phyloP scores from a whole-genome alignment of 2,329 filamentous ascomycete genomes.

The Stagonosporopsis vannaccii region DNA sequence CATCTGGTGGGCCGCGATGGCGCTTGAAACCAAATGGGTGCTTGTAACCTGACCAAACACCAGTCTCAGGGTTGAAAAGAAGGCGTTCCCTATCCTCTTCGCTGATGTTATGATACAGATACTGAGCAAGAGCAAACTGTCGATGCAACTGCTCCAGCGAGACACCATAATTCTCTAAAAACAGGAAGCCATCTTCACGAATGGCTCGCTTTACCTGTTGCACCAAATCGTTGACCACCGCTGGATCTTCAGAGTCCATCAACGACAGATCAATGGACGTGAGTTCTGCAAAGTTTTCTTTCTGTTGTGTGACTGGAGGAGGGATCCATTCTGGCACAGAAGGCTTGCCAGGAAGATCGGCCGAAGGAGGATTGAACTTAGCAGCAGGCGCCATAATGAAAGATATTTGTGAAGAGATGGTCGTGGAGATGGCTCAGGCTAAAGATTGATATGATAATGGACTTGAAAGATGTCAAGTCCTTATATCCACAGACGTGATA shows the following conservation, averaged over 20 bases:
- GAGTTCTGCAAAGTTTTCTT: slow-evolving; percentile 50
- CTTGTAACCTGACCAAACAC: slow-evolving; percentile 61
- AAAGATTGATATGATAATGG: neutral
- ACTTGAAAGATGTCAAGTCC: neutral
- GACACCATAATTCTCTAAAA: slow-evolving; percentile 60
- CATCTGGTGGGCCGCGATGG: slow-evolving; percentile 54
- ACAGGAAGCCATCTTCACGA: slow-evolving; percentile 48
- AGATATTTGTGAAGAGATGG: neutral
- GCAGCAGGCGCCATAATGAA: slow-evolving; percentile 26
- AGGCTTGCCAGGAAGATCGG: slow-evolving; percentile 31
- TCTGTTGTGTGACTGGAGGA: slow-evolving; percentile 56
- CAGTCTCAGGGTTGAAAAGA: slow-evolving; percentile 57
- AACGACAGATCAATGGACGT: slow-evolving; percentile 43
- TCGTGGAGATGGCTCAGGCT: neutral
- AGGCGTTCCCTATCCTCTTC: slow-evolving; percentile 59
- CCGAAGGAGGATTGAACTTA: slow-evolving; percentile 30
- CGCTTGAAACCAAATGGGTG: slow-evolving; percentile 57
- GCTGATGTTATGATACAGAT: slow-evolving; percentile 59
- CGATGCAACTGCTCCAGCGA: slow-evolving; percentile 58
- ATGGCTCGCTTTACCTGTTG: slow-evolving; percentile 48
- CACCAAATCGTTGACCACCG: slow-evolving; percentile 54
- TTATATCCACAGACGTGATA: slow-evolving; percentile 5
- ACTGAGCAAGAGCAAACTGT: slow-evolving; percentile 60
- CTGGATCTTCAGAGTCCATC: slow-evolving; percentile 41
- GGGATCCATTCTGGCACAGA: slow-evolving; percentile 40